These are phyloP conservation scores for Antrodiella citrinella DNA, from an alignment of 768 basidiomycete genomes.

Conservation along the genomic window DNA sequence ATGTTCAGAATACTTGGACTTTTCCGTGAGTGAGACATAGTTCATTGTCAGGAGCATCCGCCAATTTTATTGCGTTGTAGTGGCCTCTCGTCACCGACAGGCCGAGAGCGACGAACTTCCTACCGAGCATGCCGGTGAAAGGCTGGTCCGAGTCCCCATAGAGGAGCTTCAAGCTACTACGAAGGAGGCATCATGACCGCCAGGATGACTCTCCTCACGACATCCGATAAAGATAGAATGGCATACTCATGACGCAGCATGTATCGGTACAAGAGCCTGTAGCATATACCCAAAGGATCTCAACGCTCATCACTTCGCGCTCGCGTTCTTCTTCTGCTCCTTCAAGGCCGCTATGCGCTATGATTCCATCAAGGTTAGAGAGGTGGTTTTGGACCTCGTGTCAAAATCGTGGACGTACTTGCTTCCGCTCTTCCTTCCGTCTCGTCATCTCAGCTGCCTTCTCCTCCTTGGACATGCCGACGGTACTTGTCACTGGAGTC, in stretches of 20 bases:
- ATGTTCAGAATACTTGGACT: conserved; percentile 72
- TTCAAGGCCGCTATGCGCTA: conserved; percentile 76
- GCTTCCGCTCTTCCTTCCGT: conserved; percentile 86
- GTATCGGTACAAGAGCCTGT: not conserved
- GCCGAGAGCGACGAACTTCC: conserved; percentile 20
- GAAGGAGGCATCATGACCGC: too few species aligned
- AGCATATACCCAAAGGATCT: not conserved
- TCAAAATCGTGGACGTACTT: conserved; percentile 38
- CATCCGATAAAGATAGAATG: not conserved
- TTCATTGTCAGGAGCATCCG: too few species aligned
- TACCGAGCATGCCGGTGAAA: conserved; percentile 36
- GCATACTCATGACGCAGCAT: not conserved
- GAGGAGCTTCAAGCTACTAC: conserved; percentile 45
- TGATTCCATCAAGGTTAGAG: not conserved
- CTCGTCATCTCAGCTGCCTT: conserved; percentile 90
- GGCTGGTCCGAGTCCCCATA: conserved; percentile 66
- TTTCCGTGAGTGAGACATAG: conserved; percentile 59
- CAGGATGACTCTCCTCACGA: not conserved
- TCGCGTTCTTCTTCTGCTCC: conserved; percentile 62
- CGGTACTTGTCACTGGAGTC: conserved; percentile 25
- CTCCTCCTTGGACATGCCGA: conserved; percentile 75
- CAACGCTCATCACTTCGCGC: conserved; percentile 18
- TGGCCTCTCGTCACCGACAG: conserved; percentile 36
- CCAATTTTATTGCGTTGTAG: too few species aligned
- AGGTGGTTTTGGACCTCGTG: not conserved